Base-by-base conservation (phyloP, 2,329 filamentous ascomycete species). In the Coniochaeta hoffmannii region DNA sequence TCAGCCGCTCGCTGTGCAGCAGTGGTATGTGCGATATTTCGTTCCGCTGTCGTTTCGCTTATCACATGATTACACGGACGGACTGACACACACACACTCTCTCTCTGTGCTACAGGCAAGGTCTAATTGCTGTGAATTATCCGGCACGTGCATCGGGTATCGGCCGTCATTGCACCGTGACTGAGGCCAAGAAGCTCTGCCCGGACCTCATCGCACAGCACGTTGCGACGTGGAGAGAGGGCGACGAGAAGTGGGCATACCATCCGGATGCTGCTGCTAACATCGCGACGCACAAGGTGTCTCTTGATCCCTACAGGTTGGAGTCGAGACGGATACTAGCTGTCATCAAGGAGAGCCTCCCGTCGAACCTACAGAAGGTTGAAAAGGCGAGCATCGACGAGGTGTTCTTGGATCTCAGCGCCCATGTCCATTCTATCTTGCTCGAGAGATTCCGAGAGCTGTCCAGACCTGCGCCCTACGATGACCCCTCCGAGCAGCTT, bases 331-430 rank as follows among this genome's bases (percentile, higher is more conserved):
- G 81, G 72, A 97, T 97, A 57, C 69, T 97, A 63, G 81, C 84
- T 11, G 72, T 85, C 56, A 89, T 97, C 66, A 93, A 91, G 66
- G 87, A 88, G 4, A 75, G 76, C 32, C 72, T 97, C 46, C 87
- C 88, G 1, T 68, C 78, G 0, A 71, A 81, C 44, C 68, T 85
- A 58, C 88, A 90, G 67, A 84, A 79, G 64, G 83, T 97, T 46
- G 93, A 99, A 74, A 99, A 97, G 68, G 94, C 93, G 17, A 87
- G 90, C 65, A 89, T 97, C 55, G 94, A 99, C 68, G 94, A 99
- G 71, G 91, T 97, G 9, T 99, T 97, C 66, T 75, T 97, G 58
- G 94, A 99, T 70, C 72, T 99, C 52, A 96, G 90, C 10, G 86
- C 88, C 0, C 88, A 97, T 58, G 81, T 97, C 3, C 89, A 95